Conservation (phyloP, 345 rosid genomes). For the Eucalyptus cloeziana region DNA sequence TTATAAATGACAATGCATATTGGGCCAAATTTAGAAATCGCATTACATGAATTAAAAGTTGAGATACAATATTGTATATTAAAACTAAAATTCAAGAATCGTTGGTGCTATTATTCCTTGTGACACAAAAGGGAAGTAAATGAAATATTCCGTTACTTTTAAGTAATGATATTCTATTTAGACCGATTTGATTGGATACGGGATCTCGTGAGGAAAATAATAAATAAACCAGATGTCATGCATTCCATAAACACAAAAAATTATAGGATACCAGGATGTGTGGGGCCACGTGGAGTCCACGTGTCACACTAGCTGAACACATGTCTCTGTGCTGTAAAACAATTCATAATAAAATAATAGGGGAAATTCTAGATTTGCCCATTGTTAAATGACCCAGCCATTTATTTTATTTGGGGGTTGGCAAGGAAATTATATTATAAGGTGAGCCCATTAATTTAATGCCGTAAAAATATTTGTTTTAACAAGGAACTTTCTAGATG, state of each 20-base stretch:
- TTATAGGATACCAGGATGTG: neutral
- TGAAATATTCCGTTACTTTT: neutral
- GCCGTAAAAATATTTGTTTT: neutral
- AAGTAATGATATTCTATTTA: neutral
- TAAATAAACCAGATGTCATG: neutral
- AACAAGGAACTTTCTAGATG: neutral
- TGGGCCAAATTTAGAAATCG: rapidly evolving
- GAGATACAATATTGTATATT: rapidly evolving
- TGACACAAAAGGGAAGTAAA: neutral
- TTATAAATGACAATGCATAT: rapidly evolving
- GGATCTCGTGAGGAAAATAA: neutral
- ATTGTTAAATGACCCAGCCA: neutral
- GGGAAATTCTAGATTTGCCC: neutral
- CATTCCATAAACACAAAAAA: neutral
- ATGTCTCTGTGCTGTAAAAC: neutral
- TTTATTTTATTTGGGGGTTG: neutral
- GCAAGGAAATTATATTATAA: neutral
- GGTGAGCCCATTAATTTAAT: neutral
- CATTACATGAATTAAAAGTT: rapidly evolving
- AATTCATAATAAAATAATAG: neutral
- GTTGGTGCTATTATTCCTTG: too few species aligned
- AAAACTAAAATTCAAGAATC: too few species aligned
- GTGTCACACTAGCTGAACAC: neutral
- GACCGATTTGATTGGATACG: neutral
- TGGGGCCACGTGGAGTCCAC: neutral